Percentiles rank a stretch among this genome's conserved stretches.
These are phyloP conservation scores for Solanum piurae DNA, from an alignment of 257 asterid genomes.

Conservation along the genomic window DNA sequence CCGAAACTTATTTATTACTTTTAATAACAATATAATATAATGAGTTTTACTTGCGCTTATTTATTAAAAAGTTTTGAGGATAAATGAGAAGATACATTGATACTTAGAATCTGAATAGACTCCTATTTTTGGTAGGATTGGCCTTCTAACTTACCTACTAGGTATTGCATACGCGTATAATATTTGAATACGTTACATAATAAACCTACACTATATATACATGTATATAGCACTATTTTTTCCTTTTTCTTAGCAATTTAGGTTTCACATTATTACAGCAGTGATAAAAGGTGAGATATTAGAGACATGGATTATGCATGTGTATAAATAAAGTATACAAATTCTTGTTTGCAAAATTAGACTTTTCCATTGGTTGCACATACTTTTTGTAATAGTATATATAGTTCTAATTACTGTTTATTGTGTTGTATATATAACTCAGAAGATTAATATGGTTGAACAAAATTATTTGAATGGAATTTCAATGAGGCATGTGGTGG, in stretches of 20 bases:
- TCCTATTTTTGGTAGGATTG: slow-evolving; percentile 14
- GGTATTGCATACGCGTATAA: neutral
- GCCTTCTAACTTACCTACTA: slow-evolving; percentile 1
- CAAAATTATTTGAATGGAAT: slow-evolving; percentile 34
- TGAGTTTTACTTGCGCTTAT: neutral
- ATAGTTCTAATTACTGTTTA: neutral
- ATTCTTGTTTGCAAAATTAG: neutral
- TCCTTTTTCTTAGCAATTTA: neutral
- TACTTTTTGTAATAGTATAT: neutral
- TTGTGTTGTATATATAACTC: slow-evolving; percentile 3
- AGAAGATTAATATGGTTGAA: slow-evolving; percentile 39
- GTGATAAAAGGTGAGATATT: neutral
- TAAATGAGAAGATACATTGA: neutral
- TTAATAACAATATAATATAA: neutral
- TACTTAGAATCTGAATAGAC: slow-evolving; percentile 13
- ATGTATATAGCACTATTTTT: neutral
- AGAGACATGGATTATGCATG: neutral
- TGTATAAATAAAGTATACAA: neutral
- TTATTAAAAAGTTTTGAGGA: neutral
- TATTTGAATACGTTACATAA: neutral
- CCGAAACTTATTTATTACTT: neutral
- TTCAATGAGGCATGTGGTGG: slow-evolving; percentile 8
- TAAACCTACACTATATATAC: neutral
- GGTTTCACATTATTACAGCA: neutral
- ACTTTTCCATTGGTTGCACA: neutral